Base-by-base conservation (phyloP, 2,329 filamentous ascomycete species). In the Epichloe coenophiala region DNA sequence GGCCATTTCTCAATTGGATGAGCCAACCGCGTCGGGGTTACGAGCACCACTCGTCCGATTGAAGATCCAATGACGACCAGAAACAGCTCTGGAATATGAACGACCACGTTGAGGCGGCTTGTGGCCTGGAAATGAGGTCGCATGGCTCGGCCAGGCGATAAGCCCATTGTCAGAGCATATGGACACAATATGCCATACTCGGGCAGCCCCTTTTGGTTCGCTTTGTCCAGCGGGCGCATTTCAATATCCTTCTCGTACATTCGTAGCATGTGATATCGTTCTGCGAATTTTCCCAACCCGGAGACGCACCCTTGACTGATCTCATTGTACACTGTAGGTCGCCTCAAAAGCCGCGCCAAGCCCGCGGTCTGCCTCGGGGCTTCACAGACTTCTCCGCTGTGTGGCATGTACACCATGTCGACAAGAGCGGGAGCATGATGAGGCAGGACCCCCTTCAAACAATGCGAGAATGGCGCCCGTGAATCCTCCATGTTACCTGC, bases 1-100 rank as follows among this genome's bases (percentile, higher is more conserved):
- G 23, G 50, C 35, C 23, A 60, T 49, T 50, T 50, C n/a, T 36
- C 57, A 8, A 41, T 58, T 19, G 55, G 56, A 46, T 53, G 55
- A 54, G 52, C 61, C 61, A 59, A 64, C 54, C 62, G 63, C 46
- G 61, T 70, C n/a, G 71, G 66, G 1, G 83, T 86, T 27, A 88
- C 63, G 1, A 91, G 67, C 1, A 76, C 73, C 0, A 80, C 84
- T 8, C 80, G 74, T 0, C 86, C 86, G 45, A 75, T 76, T n/a
- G 81, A 75, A 11, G 81, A 83, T 0, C 76, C 86, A 1, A 83
- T 68, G 3, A 87, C 70, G 8, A 89, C 75, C 13, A 89, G 68
- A n/a, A 74, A 82, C 1, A 93, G 69, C 57, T 86, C 81, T 0
- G 83, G 83, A 1, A 90, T 78, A 47, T 81, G 73, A 0, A 75